phyloP scores from a whole-genome alignment of 345 rosid genomes.

The Combretum micranthum region DNA sequence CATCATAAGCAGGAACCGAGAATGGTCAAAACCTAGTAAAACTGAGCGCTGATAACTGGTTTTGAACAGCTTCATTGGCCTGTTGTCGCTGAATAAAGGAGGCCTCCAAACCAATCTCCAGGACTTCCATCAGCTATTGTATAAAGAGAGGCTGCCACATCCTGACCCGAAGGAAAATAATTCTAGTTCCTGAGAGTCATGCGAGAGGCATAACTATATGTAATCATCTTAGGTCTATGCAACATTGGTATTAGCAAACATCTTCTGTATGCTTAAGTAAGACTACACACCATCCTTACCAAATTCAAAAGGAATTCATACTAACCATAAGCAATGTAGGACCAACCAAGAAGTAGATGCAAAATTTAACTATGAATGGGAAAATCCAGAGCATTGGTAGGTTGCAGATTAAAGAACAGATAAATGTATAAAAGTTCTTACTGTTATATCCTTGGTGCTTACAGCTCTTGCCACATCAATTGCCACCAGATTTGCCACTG shows the following conservation, averaged over 20 bases:
- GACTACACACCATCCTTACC: too few relatives aligned
- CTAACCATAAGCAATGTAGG: too few relatives aligned
- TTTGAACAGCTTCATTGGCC: constrained; percentile 91
- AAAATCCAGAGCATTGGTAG: background rate
- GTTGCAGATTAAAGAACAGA: background rate
- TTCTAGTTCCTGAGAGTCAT: constrained; percentile 23
- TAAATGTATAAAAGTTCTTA: constrained; percentile 18
- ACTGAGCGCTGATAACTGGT: constrained; percentile 81
- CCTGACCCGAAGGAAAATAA: constrained; percentile 46
- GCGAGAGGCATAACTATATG: constrained; percentile 10
- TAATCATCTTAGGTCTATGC: constrained; percentile 1
- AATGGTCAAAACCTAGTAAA: constrained; percentile 49
- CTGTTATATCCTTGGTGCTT: constrained; percentile 35
- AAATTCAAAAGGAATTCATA: too few relatives aligned
- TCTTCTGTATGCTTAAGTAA: background rate
- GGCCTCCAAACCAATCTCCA: constrained; percentile 76
- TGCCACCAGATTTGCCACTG: constrained; percentile 65
- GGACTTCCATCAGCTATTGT: constrained; percentile 74
- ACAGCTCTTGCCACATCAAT: constrained; percentile 65
- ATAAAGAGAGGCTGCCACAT: constrained; percentile 54
- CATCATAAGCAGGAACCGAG: background rate
- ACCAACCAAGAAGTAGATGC: too few relatives aligned
- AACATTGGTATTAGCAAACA: background rate
- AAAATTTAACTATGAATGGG: background rate
- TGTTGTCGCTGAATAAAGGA: constrained; percentile 85